Percentiles rank a stretch among this genome's conserved stretches.
Conservation (phyloP, 2,329 filamentous ascomycete genomes). For the Monosporascus sp. region DNA sequence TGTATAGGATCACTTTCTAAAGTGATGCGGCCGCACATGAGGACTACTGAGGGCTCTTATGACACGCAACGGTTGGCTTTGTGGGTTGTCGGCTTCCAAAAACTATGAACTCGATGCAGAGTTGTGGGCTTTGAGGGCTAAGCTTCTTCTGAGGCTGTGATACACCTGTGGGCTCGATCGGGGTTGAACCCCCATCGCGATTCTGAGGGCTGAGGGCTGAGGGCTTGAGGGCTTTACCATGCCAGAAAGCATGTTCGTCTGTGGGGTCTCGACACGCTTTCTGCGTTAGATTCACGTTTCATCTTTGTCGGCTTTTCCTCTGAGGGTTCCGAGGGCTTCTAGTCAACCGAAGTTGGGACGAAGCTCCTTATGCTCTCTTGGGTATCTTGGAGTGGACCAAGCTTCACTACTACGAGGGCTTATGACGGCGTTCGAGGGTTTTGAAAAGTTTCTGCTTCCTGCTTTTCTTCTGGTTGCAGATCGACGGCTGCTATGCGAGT, state of each 20-base stretch:
- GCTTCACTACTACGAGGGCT: constrained; percentile 26
- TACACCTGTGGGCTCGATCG: constrained; percentile 51
- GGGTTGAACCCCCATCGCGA: constrained; percentile 23
- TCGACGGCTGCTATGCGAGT: neutral
- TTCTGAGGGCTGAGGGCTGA: constrained; percentile 21
- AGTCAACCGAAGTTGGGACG: constrained; percentile 24
- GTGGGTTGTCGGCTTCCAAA: constrained; percentile 53
- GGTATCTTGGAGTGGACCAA: constrained; percentile 26
- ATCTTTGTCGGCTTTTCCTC: constrained; percentile 25
- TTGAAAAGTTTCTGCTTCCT: constrained; percentile 15
- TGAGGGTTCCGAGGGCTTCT: constrained; percentile 29
- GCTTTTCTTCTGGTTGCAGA: neutral
- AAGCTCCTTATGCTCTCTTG: constrained; percentile 22
- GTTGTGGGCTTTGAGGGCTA: constrained; percentile 50
- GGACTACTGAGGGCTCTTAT: constrained; percentile 38
- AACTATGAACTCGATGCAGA: constrained; percentile 32
- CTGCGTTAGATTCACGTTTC: constrained; percentile 6
- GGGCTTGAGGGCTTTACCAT: constrained; percentile 16
- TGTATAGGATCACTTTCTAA: constrained; percentile 47
- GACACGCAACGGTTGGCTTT: constrained; percentile 43
- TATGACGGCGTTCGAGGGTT: constrained; percentile 29
- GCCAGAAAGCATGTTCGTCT: constrained; percentile 10
- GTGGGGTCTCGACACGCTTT: constrained; percentile 11
- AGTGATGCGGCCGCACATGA: constrained; percentile 32
- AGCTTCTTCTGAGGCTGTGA: constrained; percentile 40